Evolutionary conservation across 371 early-diverging fungal species (phyloP).

Genomic region (Umbelopsis sp.): DNA sequence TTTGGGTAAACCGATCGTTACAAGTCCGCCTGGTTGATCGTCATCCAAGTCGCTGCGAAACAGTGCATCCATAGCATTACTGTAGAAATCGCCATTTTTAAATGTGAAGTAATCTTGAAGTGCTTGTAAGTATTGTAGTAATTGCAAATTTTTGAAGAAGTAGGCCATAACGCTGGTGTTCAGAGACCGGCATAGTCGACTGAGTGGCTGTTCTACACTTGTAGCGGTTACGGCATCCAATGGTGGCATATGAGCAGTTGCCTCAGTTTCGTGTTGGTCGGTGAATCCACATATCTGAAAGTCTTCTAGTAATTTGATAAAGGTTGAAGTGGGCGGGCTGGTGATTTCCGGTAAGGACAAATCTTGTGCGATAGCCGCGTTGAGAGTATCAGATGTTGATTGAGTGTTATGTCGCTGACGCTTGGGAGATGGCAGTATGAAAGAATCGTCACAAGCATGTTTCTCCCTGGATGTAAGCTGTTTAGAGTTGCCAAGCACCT

Average conservation of each 20-base stretch:
- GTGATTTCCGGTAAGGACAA: not conserved
- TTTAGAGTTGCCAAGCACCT: not conserved
- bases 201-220: slow-evolving; percentile 26
- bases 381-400: not conserved
- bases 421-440: not conserved
- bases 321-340: not conserved
- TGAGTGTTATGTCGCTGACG: not conserved
- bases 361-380: not conserved
- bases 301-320: not conserved
- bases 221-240: slow-evolving; percentile 24
- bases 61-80: slow-evolving; percentile 26
- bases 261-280: not conserved
- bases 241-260: slow-evolving; percentile 20
- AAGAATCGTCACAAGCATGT: not conserved
- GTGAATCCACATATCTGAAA: not conserved
- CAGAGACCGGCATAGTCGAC: slow-evolving; percentile 22
- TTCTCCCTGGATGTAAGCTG: not conserved
- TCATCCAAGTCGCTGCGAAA: slow-evolving; percentile 19
- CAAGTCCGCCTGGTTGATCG: not conserved
- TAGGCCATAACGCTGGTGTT: slow-evolving; percentile 35
- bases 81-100: slow-evolving; percentile 31
- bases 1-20: not conserved
- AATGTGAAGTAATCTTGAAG: slow-evolving; percentile 32
- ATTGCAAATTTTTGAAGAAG: slow-evolving; percentile 36
- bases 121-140: slow-evolving; percentile 27